Conservation (phyloP, 176 grass and related monocot genomes). For the Ananas comosus region DNA sequence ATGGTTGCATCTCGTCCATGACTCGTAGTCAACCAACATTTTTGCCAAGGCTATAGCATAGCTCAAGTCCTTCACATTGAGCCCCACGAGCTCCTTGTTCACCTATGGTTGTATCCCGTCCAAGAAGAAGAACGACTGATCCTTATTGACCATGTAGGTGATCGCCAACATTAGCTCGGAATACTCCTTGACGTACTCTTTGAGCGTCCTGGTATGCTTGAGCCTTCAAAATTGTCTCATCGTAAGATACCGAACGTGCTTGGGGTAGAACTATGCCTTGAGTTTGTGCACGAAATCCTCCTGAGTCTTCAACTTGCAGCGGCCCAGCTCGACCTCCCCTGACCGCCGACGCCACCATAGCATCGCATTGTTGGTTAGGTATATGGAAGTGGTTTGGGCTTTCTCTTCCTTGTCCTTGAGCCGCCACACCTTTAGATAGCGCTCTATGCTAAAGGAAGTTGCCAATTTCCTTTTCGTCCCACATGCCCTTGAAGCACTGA, state of each 20-base stretch:
- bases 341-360: not conserved
- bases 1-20: not conserved
- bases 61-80: not conserved
- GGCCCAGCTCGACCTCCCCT: not conserved
- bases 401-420: too few relatives aligned
- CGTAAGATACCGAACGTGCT: not conserved
- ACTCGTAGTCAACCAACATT: not conserved
- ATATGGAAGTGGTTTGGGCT: too few relatives aligned
- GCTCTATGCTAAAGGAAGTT: too few relatives aligned
- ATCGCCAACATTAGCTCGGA: too few relatives aligned
- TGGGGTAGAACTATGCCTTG: not conserved
- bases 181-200: too few relatives aligned
- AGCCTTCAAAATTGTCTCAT: not conserved
- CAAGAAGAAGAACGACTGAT: not conserved
- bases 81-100: not conserved
- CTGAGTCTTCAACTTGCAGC: not conserved
- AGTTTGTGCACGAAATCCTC: not conserved
- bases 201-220: not conserved
- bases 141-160: not conserved
- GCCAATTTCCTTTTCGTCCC: too few relatives aligned
- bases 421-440: too few relatives aligned
- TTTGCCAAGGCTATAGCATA: not conserved
- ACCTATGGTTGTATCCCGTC: not conserved
- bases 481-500: too few relatives aligned
- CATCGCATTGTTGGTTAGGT: not conserved